Evolutionary conservation across 192 early-diverging fungal species (phyloP), one percentile per base, ranked within the genome.

Genomic region (Backusella parvicylindrica): DNA sequence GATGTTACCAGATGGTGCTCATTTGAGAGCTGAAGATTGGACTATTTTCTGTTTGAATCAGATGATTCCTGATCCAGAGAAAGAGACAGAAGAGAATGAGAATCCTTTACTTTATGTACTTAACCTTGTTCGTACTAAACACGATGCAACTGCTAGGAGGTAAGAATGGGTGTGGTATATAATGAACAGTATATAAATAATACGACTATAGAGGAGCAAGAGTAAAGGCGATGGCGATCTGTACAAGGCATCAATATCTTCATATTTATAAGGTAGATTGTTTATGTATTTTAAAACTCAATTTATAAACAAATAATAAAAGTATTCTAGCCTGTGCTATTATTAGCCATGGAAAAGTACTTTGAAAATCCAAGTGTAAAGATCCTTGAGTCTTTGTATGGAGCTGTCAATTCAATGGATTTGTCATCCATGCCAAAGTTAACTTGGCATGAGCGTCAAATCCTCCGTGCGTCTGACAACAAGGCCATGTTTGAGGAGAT

Each of bases 1-100:
- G 41, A 98, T 98, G 96, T 81, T 98, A 72, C 96, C 96, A 5
- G 96, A 98, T 80, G 96, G 96, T 3, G 94, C 95, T 18, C 96
- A 98, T 85, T 81, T 95, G n/a, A 87, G 95, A 26, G 89, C 95
- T 49, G 93, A 94, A 75, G 96, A 98, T 83, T 96, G 95, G 94
- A 97, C 95, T 21, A 90, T 95, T 74, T 97, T 98, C 71, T 93
- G 96, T 66, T 80, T 98, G 23, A 98, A 98, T 82, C 91, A 91
- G 72, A 86, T 73, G 23, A 87, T 86, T 70, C 84, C 86, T 26
- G 84, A 86, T 49, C 80, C 81, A 11, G 60, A 74, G 15, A 47
- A 70, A 28, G 63, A 75, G 13, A 82, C 77, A 12, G 15, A 47
- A 16, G 38, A 37, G 26, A 80, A 80, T 38, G 84, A 88, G 13